Evolutionary conservation across 1,139 yeast species (phyloP).

Genomic region (Hyphopichia fennica): DNA sequence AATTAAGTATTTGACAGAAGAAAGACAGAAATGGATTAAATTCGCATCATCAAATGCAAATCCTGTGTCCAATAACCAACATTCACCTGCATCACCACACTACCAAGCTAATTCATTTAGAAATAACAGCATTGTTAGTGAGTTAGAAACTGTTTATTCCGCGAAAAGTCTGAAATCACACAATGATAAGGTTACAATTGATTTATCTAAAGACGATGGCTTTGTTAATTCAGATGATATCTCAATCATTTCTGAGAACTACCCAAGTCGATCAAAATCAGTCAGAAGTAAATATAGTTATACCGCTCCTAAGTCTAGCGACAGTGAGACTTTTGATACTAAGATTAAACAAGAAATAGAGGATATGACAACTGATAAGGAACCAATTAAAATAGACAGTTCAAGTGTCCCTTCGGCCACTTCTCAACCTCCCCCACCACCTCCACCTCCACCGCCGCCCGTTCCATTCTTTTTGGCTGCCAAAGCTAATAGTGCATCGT

Average conservation of each 20-base stretch:
- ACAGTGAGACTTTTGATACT: neutral
- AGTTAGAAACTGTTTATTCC: conserved; percentile 17
- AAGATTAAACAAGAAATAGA: neutral
- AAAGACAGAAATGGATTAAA: conserved; percentile 9
- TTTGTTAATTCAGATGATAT: conserved; percentile 13
- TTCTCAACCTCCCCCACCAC: conserved; percentile 9
- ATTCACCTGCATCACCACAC: neutral
- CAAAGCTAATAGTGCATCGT: neutral
- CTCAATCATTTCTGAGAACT: conserved; percentile 12
- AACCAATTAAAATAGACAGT: no score
- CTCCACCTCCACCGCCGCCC: conserved; percentile 28
- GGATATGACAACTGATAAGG: no score
- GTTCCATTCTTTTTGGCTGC: conserved; percentile 17
- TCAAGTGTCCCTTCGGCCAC: neutral
- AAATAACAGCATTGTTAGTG: conserved; percentile 11
- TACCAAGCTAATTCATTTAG: neutral
- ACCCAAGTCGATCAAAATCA: conserved; percentile 1
- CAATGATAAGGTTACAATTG: conserved; percentile 1
- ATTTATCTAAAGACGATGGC: conserved; percentile 3
- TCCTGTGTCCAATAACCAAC: neutral
- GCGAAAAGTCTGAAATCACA: neutral
- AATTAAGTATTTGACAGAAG: conserved; percentile 18
- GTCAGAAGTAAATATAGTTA: conserved; percentile 3
- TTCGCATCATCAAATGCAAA: neutral
- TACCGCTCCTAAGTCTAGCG: neutral